Evolutionary conservation across 805 yeast genomes (phyloP).

Genomic region (Ogataea salicorniae): DNA sequence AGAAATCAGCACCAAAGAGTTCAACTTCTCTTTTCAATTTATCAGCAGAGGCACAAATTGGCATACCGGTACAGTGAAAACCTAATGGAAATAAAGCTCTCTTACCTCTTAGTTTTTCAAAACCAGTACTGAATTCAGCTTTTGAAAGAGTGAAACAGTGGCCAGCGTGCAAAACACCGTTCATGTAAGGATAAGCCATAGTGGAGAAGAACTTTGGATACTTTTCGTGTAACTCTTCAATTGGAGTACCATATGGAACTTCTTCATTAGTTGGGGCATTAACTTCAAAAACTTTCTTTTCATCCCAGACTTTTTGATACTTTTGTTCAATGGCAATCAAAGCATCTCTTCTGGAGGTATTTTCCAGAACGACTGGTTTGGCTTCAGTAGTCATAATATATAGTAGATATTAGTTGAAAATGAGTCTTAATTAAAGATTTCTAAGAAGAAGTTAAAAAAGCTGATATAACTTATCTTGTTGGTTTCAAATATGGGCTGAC

Average conservation of each 20-base stretch:
- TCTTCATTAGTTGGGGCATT: conserved; percentile 82
- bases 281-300: conserved; percentile 78
- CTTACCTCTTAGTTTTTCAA: conserved; percentile 91
- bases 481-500: no score
- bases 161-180: conserved; percentile 97
- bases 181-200: conserved; percentile 99
- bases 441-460: no score
- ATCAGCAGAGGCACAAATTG: conserved; percentile 93
- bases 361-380: conserved; percentile 39
- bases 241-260: conserved; percentile 43
- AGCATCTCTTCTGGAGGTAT: conserved; percentile 91
- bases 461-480: no score
- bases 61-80: conserved; percentile 99
- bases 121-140: conserved; percentile 87
- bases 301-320: conserved; percentile 83
- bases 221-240: conserved; percentile 68
- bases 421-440: no score
- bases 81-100: conserved; percentile 93
- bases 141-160: conserved; percentile 94
- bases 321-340: conserved; percentile 83
- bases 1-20: conserved; percentile 77
- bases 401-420: no score
- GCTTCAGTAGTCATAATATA: conserved; percentile 19
- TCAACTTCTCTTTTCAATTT: conserved; percentile 91
- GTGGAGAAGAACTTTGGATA: conserved; percentile 86